phyloP scores from a whole-genome alignment of 257 asterid genomes.

The Salvia rosmarinus region DNA sequence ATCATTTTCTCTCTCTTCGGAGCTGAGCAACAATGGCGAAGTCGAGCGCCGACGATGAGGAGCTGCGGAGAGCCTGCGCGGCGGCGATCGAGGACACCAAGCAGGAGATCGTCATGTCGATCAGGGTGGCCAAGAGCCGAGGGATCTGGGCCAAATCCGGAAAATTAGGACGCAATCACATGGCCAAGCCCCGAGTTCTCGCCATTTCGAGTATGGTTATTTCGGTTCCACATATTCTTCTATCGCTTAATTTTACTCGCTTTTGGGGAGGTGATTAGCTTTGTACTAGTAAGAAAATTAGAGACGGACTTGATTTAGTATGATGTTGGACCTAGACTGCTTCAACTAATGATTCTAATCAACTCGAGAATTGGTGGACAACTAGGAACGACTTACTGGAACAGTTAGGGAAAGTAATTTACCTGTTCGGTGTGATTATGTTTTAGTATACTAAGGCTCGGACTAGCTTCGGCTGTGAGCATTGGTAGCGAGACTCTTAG shows the following conservation, averaged over 20 bases:
- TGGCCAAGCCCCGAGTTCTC: slow-evolving; percentile 99
- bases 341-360: slow-evolving; percentile 25
- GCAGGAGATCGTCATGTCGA: slow-evolving; percentile 75
- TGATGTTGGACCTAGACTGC: slow-evolving; percentile 2
- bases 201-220: slow-evolving; percentile 72
- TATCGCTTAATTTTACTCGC: background rate
- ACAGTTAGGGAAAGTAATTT: background rate
- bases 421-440: background rate
- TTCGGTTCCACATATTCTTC: background rate
- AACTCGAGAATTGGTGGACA: slow-evolving; percentile 13
- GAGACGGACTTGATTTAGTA: slow-evolving; percentile 17
- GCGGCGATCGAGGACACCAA: slow-evolving; percentile 87
- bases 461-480: background rate
- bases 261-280: slow-evolving; percentile 19
- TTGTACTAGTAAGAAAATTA: slow-evolving; percentile 5
- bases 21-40: slow-evolving; percentile 69
- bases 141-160: slow-evolving; percentile 88
- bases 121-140: slow-evolving; percentile 92
- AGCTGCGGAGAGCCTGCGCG: slow-evolving; percentile 91
- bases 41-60: slow-evolving; percentile 96
- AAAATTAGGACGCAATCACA: slow-evolving; percentile 86
- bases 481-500: background rate
- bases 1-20: slow-evolving; percentile 23
- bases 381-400: background rate
- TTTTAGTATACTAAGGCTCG: slow-evolving; percentile 4